phyloP scores from a whole-genome alignment of 208 protist species.

The Trichomonas tenax region DNA sequence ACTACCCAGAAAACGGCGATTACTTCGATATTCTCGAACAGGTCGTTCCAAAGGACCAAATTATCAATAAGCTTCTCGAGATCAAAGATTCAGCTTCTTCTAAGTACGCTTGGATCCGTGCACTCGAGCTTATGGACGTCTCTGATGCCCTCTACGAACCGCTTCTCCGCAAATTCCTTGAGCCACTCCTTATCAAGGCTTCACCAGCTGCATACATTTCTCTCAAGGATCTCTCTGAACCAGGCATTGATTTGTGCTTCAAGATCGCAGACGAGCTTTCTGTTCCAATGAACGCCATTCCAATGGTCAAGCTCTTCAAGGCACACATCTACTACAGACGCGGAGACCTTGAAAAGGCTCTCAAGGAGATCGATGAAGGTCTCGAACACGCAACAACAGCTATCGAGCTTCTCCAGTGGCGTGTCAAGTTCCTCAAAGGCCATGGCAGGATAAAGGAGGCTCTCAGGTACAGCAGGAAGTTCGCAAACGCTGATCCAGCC shows the following conservation, averaged over 20 bases:
- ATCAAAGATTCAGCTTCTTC: neutral
- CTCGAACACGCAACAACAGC: neutral
- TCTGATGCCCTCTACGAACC: neutral
- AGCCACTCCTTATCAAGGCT: neutral
- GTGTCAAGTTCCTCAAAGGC: neutral
- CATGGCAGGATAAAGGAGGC: neutral
- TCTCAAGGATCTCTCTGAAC: neutral
- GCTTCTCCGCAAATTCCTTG: neutral
- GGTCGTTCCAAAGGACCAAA: neutral
- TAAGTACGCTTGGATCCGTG: neutral
- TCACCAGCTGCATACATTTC: neutral
- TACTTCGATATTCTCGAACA: neutral
- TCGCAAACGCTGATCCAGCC: neutral
- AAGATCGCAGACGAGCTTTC: neutral
- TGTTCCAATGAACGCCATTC: neutral
- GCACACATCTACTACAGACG: neutral
- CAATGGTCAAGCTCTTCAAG: neutral
- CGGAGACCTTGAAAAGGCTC: neutral
- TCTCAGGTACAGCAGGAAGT: neutral
- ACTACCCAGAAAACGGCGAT: conserved; percentile 1
- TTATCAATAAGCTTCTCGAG: neutral
- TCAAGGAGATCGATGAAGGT: neutral
- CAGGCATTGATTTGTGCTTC: neutral
- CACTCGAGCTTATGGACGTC: neutral
- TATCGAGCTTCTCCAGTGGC: neutral